Conservation (phyloP, 2,329 filamentous ascomycete genomes). For the Calonectria pseudoturangicola region DNA sequence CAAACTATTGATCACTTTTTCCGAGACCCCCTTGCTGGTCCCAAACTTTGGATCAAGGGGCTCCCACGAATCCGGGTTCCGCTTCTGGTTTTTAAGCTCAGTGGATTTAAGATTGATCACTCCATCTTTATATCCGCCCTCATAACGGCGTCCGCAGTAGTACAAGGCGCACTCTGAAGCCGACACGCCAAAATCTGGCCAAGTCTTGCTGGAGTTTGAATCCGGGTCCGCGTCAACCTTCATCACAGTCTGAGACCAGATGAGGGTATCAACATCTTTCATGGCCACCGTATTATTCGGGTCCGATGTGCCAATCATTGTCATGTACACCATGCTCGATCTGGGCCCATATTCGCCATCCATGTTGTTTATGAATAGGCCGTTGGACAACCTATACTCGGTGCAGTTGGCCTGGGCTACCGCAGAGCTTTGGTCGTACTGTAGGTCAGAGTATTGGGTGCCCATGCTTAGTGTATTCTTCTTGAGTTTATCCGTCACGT, state of each 20-base stretch:
- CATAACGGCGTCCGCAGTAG: constrained; percentile 42
- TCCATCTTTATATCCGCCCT: constrained; percentile 15
- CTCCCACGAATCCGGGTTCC: constrained; percentile 34
- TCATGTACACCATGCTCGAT: constrained; percentile 40
- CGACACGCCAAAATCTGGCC: constrained; percentile 34
- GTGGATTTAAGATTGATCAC: constrained; percentile 28
- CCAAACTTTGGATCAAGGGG: not conserved
- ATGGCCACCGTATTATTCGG: constrained; percentile 36
- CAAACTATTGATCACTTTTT: constrained; percentile 24
- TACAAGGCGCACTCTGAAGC: constrained; percentile 44
- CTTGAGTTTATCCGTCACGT: constrained; percentile 28
- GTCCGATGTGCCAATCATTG: constrained; percentile 39
- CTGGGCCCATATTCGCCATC: constrained; percentile 19
- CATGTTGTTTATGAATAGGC: constrained; percentile 40
- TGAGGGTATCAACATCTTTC: constrained; percentile 41
- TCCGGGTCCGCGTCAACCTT: constrained; percentile 32
- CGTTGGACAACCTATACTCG: constrained; percentile 35
- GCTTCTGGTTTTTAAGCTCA: constrained; percentile 10
- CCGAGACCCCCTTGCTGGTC: constrained; percentile 2
- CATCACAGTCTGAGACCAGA: constrained; percentile 44
- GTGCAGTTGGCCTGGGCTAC: not conserved
- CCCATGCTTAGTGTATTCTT: constrained; percentile 15
- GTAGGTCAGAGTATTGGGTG: constrained; percentile 6
- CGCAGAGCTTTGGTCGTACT: constrained; percentile 8
- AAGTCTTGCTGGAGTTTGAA: constrained; percentile 15